A percentile compares a stretch with the other conserved stretches of the same genome.
Evolutionary conservation across 164 flowering plant genomes (phyloP).

Genomic region (Hamamelis virginiana): DNA sequence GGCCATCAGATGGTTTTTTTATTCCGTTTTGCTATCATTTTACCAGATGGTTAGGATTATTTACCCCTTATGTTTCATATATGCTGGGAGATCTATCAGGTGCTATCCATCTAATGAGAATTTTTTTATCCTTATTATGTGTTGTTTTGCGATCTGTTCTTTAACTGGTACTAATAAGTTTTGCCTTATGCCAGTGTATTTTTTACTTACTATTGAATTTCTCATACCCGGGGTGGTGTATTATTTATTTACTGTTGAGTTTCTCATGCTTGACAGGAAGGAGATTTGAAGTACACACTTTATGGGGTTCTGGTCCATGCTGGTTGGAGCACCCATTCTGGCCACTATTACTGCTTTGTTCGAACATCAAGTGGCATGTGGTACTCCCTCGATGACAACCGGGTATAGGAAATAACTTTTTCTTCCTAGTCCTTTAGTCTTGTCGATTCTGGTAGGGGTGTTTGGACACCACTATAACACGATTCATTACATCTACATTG

Average conservation of each 20-base stretch:
- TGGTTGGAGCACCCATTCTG: conserved; percentile 86
- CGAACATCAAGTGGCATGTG: conserved; percentile 94
- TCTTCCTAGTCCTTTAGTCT: neutral
- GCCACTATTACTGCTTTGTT: conserved; percentile 87
- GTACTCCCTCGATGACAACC: conserved; percentile 90
- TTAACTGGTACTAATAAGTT: neutral
- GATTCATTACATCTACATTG: no score
- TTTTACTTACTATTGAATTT: neutral
- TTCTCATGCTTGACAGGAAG: conserved; percentile 51
- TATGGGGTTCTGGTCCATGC: conserved; percentile 95
- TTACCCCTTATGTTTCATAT: neutral
- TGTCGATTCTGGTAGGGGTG: neutral
- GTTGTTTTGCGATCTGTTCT: neutral
- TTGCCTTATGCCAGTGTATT: neutral
- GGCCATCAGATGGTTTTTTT: no score
- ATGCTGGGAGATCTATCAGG: neutral
- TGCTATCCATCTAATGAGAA: neutral
- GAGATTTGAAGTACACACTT: conserved; percentile 76
- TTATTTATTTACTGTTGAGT: neutral
- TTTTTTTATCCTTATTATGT: neutral
- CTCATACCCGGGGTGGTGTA: conserved; percentile 1
- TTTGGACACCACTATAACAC: no score
- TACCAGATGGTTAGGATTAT: no score
- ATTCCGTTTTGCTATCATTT: no score
- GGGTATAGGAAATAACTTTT: conserved; percentile 40